phyloP scores from a whole-genome alignment of 345 rosid species.

The Kernera saxatilis region DNA sequence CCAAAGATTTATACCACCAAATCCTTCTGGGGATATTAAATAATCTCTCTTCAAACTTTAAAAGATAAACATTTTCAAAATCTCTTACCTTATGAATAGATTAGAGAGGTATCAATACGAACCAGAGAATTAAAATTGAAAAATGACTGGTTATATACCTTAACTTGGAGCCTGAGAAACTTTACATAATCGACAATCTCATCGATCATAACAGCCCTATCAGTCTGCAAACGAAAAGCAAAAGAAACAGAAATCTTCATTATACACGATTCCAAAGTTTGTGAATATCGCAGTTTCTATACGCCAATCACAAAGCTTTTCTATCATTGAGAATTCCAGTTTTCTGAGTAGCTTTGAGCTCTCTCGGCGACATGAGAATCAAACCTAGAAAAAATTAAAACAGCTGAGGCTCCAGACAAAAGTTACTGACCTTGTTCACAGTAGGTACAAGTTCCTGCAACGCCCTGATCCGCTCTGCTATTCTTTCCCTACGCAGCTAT shows the following conservation, averaged over 20 bases:
- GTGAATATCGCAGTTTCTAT: neutral
- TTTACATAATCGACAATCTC: conserved; percentile 99
- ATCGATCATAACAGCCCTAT: conserved; percentile 97
- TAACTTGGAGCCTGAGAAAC: conserved; percentile 97
- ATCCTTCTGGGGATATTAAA: conserved; percentile 10
- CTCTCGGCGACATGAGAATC: neutral
- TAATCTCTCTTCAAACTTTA: conserved; percentile 5
- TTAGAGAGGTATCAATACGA: neutral
- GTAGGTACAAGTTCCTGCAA: conserved; percentile 98
- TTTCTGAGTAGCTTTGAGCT: neutral
- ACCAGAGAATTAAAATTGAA: neutral
- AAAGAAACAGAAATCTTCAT: neutral
- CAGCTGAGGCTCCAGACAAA: neutral
- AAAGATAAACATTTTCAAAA: neutral
- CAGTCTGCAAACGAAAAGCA: conserved; percentile 50
- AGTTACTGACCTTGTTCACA: conserved; percentile 75
- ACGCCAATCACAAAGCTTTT: neutral
- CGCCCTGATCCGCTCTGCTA: conserved; percentile 97
- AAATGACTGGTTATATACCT: conserved; percentile 43
- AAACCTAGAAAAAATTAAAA: neutral
- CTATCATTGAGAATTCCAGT: neutral
- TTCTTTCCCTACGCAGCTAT: conserved; percentile 93
- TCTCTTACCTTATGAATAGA: neutral
- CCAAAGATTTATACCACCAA: conserved; percentile 23
- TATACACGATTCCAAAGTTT: neutral